These are phyloP conservation scores for Colletotrichum echinochloae DNA, from an alignment of 2,329 filamentous ascomycete genomes.

Conservation along the genomic window DNA sequence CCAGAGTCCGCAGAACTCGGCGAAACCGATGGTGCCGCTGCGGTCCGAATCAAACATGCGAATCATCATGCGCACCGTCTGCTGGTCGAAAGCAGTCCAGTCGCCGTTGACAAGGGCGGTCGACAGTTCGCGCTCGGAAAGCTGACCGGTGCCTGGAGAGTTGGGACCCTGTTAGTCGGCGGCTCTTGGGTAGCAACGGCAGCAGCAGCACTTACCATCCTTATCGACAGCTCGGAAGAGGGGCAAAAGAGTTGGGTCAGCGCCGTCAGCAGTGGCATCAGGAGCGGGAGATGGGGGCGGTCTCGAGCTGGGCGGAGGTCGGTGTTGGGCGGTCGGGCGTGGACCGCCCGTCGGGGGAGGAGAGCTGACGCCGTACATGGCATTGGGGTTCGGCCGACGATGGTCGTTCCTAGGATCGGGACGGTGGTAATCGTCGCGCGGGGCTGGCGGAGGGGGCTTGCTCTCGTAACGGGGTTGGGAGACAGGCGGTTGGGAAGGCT, in stretches of 20 bases:
- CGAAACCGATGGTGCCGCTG: slow-evolving; percentile 89
- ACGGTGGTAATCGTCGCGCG: slow-evolving; percentile 48
- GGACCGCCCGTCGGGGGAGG: slow-evolving; percentile 61
- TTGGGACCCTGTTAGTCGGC: slow-evolving; percentile 27
- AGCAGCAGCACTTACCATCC: slow-evolving; percentile 65
- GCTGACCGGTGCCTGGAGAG: slow-evolving; percentile 75
- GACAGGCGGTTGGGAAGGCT: slow-evolving; percentile 37
- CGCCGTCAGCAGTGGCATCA: slow-evolving; percentile 57
- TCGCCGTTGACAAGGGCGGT: slow-evolving; percentile 96
- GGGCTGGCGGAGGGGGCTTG: slow-evolving; percentile 60
- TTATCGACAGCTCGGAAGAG: slow-evolving; percentile 94
- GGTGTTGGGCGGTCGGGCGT: slow-evolving; percentile 58
- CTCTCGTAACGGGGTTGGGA: slow-evolving; percentile 58
- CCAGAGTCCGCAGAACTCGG: slow-evolving; percentile 97
- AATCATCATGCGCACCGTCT: slow-evolving; percentile 99
- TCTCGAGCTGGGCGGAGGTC: slow-evolving; percentile 68
- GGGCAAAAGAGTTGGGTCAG: slow-evolving; percentile 81
- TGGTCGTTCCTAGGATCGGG: slow-evolving; percentile 31
- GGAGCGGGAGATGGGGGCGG: slow-evolving; percentile 74
- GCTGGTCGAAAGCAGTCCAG: slow-evolving; percentile 91
- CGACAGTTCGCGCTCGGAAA: slow-evolving; percentile 88
- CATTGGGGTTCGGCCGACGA: slow-evolving; percentile 43
- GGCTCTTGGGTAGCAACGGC: not conserved
- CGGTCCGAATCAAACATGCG: slow-evolving; percentile 98
- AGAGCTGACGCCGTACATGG: slow-evolving; percentile 61